Conservation (phyloP, 495 filamentous ascomycete species). For the Penicillium maclennaniae region DNA sequence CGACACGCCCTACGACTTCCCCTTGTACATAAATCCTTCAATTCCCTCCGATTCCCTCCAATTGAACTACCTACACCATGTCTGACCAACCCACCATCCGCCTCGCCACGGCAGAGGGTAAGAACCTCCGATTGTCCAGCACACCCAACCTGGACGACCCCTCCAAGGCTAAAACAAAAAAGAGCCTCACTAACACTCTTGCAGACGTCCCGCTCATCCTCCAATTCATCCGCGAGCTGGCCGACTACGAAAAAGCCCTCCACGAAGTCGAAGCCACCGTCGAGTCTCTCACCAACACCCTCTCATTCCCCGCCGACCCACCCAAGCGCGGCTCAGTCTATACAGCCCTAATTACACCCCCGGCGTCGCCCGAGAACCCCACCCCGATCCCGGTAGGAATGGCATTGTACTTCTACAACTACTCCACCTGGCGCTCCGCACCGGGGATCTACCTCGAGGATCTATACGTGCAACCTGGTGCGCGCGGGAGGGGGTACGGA, state of each 20-base stretch:
- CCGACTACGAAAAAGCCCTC: conserved; percentile 72
- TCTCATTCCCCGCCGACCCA: conserved; percentile 62
- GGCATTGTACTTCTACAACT: conserved; percentile 69
- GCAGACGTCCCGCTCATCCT: conserved; percentile 83
- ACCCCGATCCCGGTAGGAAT: conserved; percentile 48
- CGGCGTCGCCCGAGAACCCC: conserved; percentile 25
- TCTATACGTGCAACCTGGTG: conserved; percentile 70
- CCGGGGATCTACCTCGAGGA: conserved; percentile 96
- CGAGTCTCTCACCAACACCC: conserved; percentile 64
- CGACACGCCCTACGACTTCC: not conserved
- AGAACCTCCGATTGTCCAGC: conserved; percentile 2
- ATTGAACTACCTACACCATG: conserved; percentile 17
- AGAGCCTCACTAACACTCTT: conserved; percentile 5
- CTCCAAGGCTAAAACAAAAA: not conserved
- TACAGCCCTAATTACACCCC: conserved; percentile 40
- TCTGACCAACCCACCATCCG: conserved; percentile 42
- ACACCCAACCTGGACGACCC: not conserved
- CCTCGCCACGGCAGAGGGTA: conserved; percentile 46
- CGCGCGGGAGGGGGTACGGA: conserved; percentile 75
- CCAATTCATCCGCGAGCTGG: conserved; percentile 79
- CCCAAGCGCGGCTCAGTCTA: conserved; percentile 40
- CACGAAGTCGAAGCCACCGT: conserved; percentile 76
- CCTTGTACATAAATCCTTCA: not conserved
- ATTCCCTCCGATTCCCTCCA: not conserved
- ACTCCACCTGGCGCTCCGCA: conserved; percentile 78